A percentile compares a stretch with the other conserved stretches of the same genome.
phyloP scores from a whole-genome alignment of 1,139 yeast species.

The Candida freyschussii region DNA sequence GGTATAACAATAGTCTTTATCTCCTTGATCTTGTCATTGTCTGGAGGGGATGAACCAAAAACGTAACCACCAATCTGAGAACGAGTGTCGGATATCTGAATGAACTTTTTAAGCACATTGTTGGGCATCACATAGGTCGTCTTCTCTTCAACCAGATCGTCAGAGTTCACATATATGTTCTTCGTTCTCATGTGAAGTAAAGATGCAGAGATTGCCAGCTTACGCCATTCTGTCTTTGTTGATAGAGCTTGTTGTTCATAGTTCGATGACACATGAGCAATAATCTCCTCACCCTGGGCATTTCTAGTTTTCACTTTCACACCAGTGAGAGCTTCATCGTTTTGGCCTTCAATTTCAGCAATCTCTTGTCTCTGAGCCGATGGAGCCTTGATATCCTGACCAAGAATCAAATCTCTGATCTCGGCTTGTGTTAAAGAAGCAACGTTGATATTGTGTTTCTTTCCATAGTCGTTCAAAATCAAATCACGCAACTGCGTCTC shows the following conservation, averaged over 20 bases:
- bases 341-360: conserved; percentile 68
- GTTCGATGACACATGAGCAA: conserved; percentile 86
- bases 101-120: conserved; percentile 70
- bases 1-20: conserved; percentile 70
- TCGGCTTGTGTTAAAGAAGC: conserved; percentile 89
- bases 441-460: conserved; percentile 79
- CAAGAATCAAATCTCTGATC: conserved; percentile 87
- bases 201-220: conserved; percentile 75
- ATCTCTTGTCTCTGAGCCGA: conserved; percentile 77
- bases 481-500: conserved; percentile 86
- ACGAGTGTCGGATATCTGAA: conserved; percentile 76
- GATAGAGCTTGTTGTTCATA: conserved; percentile 82
- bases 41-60: conserved; percentile 72
- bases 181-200: conserved; percentile 70
- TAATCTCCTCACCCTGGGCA: conserved; percentile 94
- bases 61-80: conserved; percentile 79
- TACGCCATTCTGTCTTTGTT: conserved; percentile 90
- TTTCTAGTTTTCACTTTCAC: conserved; percentile 80
- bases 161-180: conserved; percentile 68
- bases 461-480: conserved; percentile 79
- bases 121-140: conserved; percentile 76
- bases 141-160: conserved; percentile 49
- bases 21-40: conserved; percentile 71
- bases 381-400: conserved; percentile 91
- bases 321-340: conserved; percentile 47